A percentile compares a stretch with the other conserved stretches of the same genome.
Conservation (phyloP, 345 rosid genomes). For the Gossypium turneri region DNA sequence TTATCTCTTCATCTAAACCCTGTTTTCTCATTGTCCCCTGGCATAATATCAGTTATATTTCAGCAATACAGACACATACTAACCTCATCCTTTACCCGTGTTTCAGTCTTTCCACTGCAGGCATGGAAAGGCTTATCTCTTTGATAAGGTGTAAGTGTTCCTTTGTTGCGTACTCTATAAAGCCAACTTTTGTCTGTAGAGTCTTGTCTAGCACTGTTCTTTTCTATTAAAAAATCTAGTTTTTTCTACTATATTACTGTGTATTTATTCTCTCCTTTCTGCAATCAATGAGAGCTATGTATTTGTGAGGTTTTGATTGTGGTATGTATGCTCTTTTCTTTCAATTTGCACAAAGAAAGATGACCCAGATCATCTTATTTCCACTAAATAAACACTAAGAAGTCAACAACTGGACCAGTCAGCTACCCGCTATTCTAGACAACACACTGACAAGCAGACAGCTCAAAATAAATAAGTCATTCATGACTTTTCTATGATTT, state of each 20-base stretch:
- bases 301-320: neutral
- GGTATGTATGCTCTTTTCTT: neutral
- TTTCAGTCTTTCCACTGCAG: constrained; percentile 70
- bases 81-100: constrained; percentile 17
- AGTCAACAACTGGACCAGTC: neutral
- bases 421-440: neutral
- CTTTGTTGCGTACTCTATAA: neutral
- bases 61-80: neutral
- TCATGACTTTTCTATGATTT: neutral
- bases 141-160: constrained; percentile 59
- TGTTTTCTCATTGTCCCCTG: neutral
- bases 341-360: too few species aligned
- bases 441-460: neutral
- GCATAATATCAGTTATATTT: constrained; percentile 7
- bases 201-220: neutral
- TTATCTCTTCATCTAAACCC: neutral
- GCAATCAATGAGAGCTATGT: neutral
- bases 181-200: neutral
- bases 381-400: neutral
- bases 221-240: neutral
- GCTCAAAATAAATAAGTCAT: neutral
- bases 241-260: neutral
- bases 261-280: neutral
- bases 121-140: constrained; percentile 73
- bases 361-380: neutral